phyloP scores from a whole-genome alignment of 306 rosid genomes.

The Fragaria iinumae region DNA sequence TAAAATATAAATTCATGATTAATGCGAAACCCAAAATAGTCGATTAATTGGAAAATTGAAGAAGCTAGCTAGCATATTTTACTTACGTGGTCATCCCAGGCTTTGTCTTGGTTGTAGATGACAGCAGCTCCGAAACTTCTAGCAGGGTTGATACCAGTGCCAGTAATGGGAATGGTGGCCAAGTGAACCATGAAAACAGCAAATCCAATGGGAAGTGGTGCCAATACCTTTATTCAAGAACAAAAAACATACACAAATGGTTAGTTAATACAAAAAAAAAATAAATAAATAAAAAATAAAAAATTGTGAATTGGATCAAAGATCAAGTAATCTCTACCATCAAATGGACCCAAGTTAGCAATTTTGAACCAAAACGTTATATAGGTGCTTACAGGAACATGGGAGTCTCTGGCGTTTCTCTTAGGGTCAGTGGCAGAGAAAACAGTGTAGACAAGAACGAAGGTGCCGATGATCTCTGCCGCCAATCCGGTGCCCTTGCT shows the following conservation, averaged over 20 bases:
- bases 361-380: background rate
- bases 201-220: constrained; percentile 96
- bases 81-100: constrained; percentile 87
- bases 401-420: constrained; percentile 88
- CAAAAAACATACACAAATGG: background rate
- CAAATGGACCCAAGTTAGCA: background rate
- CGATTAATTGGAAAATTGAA: background rate
- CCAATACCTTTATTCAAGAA: constrained; percentile 57
- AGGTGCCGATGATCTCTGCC: constrained; percentile 94
- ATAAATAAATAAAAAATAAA: too few species aligned
- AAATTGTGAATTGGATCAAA: background rate
- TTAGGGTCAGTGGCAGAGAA: constrained; percentile 98
- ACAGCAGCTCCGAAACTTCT: constrained; percentile 97
- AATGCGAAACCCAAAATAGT: background rate
- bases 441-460: constrained; percentile 93
- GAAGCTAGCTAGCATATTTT: background rate
- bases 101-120: constrained; percentile 58
- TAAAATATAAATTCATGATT: background rate
- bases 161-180: constrained; percentile 91
- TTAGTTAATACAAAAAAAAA: background rate
- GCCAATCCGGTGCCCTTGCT: constrained; percentile 80
- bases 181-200: constrained; percentile 98
- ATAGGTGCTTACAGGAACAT: constrained; percentile 70
- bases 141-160: constrained; percentile 95
- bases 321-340: background rate